phyloP scores from a whole-genome alignment of 768 basidiomycete species.

The Russula griseocarnosa region DNA sequence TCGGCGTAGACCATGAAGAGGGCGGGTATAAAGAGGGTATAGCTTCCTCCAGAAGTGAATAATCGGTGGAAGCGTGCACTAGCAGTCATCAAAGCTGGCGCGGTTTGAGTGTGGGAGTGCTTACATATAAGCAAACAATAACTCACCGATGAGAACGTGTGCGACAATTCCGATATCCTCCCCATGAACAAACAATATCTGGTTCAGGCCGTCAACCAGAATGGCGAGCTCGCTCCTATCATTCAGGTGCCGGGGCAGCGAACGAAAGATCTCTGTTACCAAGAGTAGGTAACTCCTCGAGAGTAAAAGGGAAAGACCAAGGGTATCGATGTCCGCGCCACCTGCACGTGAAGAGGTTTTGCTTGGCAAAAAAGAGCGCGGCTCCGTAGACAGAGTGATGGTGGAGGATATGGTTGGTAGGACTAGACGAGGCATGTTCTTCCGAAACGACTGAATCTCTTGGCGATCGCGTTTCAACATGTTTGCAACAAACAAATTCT shows the following conservation, averaged over 20 bases:
- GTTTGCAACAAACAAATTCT: constrained; percentile 62
- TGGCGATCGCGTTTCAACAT: constrained; percentile 64
- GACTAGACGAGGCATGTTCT: constrained; percentile 57
- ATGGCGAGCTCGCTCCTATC: constrained; percentile 64
- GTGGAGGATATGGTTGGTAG: constrained; percentile 44
- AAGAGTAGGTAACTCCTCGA: constrained; percentile 67
- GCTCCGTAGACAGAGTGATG: constrained; percentile 9
- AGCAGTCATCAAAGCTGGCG: constrained; percentile 64
- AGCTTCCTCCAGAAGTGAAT: constrained; percentile 67
- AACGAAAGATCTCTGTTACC: constrained; percentile 65
- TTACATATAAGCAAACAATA: constrained; percentile 3
- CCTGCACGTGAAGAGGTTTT: not conserved
- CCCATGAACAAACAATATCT: constrained; percentile 62
- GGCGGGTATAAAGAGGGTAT: constrained; percentile 69
- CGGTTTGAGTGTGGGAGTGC: not conserved
- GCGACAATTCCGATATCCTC: constrained; percentile 74
- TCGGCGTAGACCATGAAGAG: constrained; percentile 69
- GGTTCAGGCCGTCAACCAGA: constrained; percentile 67
- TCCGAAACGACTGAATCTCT: constrained; percentile 64
- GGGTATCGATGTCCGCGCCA: constrained; percentile 31
- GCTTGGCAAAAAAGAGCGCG: constrained; percentile 22
- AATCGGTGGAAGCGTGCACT: constrained; percentile 73
- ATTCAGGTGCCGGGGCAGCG: constrained; percentile 65
- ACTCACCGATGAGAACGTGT: constrained; percentile 66
- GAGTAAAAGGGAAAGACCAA: constrained; percentile 54